Conservation (phyloP, 2,329 filamentous ascomycete species). For the Hypomyces rosellus region DNA sequence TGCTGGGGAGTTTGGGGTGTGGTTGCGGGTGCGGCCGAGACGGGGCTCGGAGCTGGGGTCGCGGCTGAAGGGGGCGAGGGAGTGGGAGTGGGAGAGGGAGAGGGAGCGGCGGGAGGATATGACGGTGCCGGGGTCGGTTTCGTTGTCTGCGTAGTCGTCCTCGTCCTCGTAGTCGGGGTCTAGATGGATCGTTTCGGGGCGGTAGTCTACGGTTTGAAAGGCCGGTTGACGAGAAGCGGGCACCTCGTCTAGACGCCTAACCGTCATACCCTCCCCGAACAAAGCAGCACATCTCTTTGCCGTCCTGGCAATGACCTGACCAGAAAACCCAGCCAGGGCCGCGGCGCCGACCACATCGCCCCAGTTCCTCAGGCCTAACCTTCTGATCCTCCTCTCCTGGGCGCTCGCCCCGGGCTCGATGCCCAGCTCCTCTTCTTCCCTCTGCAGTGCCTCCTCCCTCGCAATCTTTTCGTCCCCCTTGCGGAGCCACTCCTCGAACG, state of each 20-base stretch:
- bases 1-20: conserved; percentile 4
- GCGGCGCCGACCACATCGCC: conserved; percentile 77
- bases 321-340: conserved; percentile 63
- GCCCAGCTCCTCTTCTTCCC: conserved; percentile 13
- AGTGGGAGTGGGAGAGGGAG: conserved; percentile 24
- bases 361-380: conserved; percentile 64
- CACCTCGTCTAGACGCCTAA: conserved; percentile 47
- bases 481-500: conserved; percentile 29
- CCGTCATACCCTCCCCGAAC: conserved; percentile 65
- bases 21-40: conserved; percentile 7
- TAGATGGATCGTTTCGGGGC: conserved; percentile 22
- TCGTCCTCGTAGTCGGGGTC: conserved; percentile 12
- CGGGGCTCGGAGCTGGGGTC: conserved; percentile 17
- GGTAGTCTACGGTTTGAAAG: conserved; percentile 23
- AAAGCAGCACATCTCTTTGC: conserved; percentile 67
- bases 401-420: conserved; percentile 15
- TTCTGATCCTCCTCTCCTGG: conserved; percentile 21
- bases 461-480: conserved; percentile 23
- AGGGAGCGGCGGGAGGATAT: conserved; percentile 23
- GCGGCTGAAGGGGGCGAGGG: conserved; percentile 19
- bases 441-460: conserved; percentile 4
- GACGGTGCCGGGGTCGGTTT: conserved; percentile 19
- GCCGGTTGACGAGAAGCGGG: conserved; percentile 18
- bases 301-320: conserved; percentile 58
- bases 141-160: conserved; percentile 15